Percentiles rank a stretch among this genome's conserved stretches.
These are phyloP conservation scores for Botrytis byssoidea DNA, from an alignment of 2,329 filamentous ascomycete species.

Conservation along the genomic window DNA sequence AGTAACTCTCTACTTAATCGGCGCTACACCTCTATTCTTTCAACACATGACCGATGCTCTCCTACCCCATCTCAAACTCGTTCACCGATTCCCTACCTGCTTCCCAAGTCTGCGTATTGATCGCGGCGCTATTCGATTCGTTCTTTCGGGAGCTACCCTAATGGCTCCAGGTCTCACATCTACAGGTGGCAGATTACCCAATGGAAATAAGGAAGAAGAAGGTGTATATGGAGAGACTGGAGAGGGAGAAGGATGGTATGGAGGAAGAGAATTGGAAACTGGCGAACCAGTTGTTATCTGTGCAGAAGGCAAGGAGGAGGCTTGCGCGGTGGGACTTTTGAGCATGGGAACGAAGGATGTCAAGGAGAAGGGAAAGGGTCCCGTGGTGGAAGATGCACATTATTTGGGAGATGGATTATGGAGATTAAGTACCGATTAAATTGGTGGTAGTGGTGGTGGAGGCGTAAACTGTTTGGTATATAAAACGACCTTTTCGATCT, in stretches of 20 bases:
- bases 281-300: conserved; percentile 84
- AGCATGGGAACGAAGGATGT: conserved; percentile 87
- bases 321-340: conserved; percentile 82
- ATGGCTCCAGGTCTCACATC: conserved; percentile 95
- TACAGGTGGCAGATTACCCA: conserved; percentile 74
- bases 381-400: conserved; percentile 90
- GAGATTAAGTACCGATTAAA: conserved; percentile 47
- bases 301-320: conserved; percentile 91
- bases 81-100: conserved; percentile 83
- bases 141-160: conserved; percentile 86
- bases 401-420: conserved; percentile 93
- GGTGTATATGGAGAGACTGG: conserved; percentile 36
- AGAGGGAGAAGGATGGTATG: conserved; percentile 46
- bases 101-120: conserved; percentile 89
- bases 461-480: background rate
- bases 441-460: too few relatives aligned
- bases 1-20: conserved; percentile 82
- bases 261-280: conserved; percentile 67
- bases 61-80: conserved; percentile 82
- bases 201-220: conserved; percentile 41
- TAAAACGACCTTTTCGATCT: background rate
- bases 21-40: conserved; percentile 80
- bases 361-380: conserved; percentile 90
- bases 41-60: conserved; percentile 73
- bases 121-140: conserved; percentile 93